These are phyloP conservation scores for Fibroporia radiculosa DNA, from an alignment of 768 basidiomycete genomes.

Conservation along the genomic window DNA sequence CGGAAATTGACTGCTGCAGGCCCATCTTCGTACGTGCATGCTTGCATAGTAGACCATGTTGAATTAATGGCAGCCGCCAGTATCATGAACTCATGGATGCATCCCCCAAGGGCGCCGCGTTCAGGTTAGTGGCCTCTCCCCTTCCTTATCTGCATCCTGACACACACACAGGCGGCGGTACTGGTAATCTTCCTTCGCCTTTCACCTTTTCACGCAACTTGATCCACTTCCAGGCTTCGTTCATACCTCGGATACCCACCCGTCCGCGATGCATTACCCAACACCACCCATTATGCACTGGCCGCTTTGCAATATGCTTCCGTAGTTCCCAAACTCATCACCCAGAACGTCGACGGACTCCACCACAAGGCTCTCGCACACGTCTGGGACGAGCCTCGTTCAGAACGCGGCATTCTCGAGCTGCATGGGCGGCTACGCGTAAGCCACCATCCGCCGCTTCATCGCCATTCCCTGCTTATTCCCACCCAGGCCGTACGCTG, in stretches of 20 bases:
- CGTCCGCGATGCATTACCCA: slow-evolving; percentile 76
- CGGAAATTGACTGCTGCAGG: slow-evolving; percentile 6
- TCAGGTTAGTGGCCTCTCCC: slow-evolving; percentile 44
- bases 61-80: slow-evolving; percentile 20
- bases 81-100: slow-evolving; percentile 80
- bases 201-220: background rate
- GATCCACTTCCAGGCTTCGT: slow-evolving; percentile 38
- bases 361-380: slow-evolving; percentile 69
- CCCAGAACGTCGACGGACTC: slow-evolving; percentile 92
- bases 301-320: slow-evolving; percentile 73
- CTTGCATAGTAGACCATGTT: background rate
- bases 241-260: slow-evolving; percentile 83
- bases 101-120: slow-evolving; percentile 57
- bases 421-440: slow-evolving; percentile 88
- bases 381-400: slow-evolving; percentile 31
- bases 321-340: slow-evolving; percentile 58
- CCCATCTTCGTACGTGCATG: slow-evolving; percentile 16
- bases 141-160: background rate
- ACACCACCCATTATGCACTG: slow-evolving; percentile 83
- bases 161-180: slow-evolving; percentile 65
- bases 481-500: slow-evolving; percentile 66
- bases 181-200: slow-evolving; percentile 38
- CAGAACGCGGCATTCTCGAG: slow-evolving; percentile 53
- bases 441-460: background rate
- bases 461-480: background rate